Evolutionary conservation across 306 rosid genomes (phyloP).

Genomic region (Dryas drummondii): DNA sequence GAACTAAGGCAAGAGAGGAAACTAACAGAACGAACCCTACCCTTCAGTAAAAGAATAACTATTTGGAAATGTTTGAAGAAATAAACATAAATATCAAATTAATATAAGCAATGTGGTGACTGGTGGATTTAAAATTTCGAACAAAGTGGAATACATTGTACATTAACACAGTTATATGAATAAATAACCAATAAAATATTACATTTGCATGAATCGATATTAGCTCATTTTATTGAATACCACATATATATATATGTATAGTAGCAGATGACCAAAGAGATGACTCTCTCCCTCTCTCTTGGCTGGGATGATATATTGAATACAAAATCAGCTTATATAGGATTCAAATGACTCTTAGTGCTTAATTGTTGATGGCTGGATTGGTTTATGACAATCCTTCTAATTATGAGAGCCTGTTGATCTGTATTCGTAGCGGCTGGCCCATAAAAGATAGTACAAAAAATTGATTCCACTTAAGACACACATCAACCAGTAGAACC

Average conservation of each 20-base stretch:
- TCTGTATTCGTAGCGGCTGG: constrained; percentile 53
- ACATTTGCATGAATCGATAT: background rate
- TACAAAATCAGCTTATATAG: too few species aligned
- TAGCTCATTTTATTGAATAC: background rate
- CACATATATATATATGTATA: background rate
- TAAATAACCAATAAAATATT: background rate
- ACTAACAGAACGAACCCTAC: too few species aligned
- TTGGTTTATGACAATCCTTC: constrained; percentile 1
- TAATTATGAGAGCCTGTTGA: constrained; percentile 22
- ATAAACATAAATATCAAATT: too few species aligned
- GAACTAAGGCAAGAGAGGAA: too few species aligned
- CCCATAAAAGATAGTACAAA: constrained; percentile 60
- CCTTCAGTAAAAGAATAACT: too few species aligned
- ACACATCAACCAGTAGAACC: constrained; percentile 82
- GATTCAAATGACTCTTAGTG: background rate
- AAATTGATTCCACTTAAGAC: constrained; percentile 59
- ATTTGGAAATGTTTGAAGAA: too few species aligned
- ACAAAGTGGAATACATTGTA: too few species aligned
- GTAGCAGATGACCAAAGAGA: too few species aligned
- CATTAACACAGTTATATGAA: background rate
- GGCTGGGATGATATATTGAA: too few species aligned
- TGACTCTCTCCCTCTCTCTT: too few species aligned
- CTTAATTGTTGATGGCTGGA: background rate
- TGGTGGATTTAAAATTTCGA: too few species aligned
- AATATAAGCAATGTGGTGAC: too few species aligned